Evolutionary conservation across 345 rosid species (phyloP).

Genomic region (Alliaria petiolata): DNA sequence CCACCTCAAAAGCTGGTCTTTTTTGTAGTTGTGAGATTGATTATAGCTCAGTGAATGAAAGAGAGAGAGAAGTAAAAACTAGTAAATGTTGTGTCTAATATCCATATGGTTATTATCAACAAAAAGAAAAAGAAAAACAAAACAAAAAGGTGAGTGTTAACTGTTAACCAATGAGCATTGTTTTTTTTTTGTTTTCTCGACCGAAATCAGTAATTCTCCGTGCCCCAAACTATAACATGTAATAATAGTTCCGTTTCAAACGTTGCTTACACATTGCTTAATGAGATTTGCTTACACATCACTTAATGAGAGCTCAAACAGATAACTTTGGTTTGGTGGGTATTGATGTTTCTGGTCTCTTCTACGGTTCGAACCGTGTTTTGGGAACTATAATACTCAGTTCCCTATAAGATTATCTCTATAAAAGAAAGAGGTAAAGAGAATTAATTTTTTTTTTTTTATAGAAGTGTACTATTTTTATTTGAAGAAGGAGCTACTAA

Average conservation of each 20-base stretch:
- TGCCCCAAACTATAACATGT: too few relatives aligned
- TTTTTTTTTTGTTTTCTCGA: too few relatives aligned
- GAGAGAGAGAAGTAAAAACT: conserved; percentile 11
- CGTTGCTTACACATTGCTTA: conserved; percentile 25
- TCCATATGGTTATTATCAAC: conserved; percentile 16
- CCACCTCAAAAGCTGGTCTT: conserved; percentile 32
- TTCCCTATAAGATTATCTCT: conserved; percentile 6
- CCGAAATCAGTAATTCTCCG: too few relatives aligned
- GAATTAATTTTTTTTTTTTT: not conserved
- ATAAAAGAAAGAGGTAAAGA: not conserved
- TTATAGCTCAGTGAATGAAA: conserved; percentile 5
- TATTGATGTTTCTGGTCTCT: conserved; percentile 18
- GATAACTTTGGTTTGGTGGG: conserved; percentile 31
- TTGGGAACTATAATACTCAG: conserved; percentile 25
- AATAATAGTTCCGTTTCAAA: too few relatives aligned
- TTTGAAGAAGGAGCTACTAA: conserved; percentile 18
- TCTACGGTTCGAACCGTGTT: conserved; percentile 25
- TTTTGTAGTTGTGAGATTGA: conserved; percentile 29
- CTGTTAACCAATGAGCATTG: conserved; percentile 29
- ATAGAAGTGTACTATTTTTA: conserved; percentile 25
- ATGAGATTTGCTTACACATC: too few relatives aligned
- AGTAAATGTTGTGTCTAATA: conserved; percentile 24
- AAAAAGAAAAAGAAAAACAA: not conserved
- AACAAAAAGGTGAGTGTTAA: conserved; percentile 4
- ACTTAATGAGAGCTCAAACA: conserved; percentile 17